These are phyloP conservation scores for Malassezia sp. DNA, from an alignment of 1,284 basidiomycete genomes.

Conservation along the genomic window DNA sequence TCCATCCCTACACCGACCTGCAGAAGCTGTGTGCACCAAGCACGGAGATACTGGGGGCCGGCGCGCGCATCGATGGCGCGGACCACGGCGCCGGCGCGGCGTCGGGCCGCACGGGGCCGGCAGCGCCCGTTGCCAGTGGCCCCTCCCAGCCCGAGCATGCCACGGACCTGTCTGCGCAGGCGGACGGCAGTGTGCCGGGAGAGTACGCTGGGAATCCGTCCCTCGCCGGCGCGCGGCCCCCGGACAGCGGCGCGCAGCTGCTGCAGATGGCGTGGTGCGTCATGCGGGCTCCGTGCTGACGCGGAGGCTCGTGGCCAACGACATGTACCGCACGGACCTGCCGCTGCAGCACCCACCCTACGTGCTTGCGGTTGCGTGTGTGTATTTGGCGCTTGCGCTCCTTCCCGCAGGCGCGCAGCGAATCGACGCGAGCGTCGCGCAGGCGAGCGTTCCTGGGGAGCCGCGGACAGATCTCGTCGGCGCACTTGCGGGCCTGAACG, in stretches of 20 bases:
- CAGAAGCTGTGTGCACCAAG: conserved; percentile 4
- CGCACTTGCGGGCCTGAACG: conserved; percentile 74
- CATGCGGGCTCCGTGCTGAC: too few species aligned
- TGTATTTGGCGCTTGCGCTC: conserved; percentile 56
- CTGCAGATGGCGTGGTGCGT: conserved; percentile 57
- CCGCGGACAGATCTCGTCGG: conserved; percentile 53
- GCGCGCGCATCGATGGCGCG: too few species aligned
- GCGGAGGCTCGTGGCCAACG: conserved; percentile 92
- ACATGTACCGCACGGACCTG: conserved; percentile 80
- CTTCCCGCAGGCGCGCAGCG: conserved; percentile 10
- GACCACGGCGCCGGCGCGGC: too few species aligned
- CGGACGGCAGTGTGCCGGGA: too few species aligned
- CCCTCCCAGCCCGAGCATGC: too few species aligned
- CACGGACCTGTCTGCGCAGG: too few species aligned
- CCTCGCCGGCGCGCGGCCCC: background rate
- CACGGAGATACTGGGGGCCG: background rate
- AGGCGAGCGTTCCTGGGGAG: background rate
- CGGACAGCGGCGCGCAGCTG: background rate
- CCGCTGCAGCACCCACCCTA: conserved; percentile 86
- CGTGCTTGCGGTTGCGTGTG: conserved; percentile 75
- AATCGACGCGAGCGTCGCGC: background rate
- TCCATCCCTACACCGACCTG: conserved; percentile 84
- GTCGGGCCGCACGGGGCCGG: too few species aligned
- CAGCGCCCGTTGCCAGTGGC: too few species aligned
- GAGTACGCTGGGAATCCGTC: background rate